Conservation (phyloP, 139 green algal species). For the Bryopsis sp. region DNA sequence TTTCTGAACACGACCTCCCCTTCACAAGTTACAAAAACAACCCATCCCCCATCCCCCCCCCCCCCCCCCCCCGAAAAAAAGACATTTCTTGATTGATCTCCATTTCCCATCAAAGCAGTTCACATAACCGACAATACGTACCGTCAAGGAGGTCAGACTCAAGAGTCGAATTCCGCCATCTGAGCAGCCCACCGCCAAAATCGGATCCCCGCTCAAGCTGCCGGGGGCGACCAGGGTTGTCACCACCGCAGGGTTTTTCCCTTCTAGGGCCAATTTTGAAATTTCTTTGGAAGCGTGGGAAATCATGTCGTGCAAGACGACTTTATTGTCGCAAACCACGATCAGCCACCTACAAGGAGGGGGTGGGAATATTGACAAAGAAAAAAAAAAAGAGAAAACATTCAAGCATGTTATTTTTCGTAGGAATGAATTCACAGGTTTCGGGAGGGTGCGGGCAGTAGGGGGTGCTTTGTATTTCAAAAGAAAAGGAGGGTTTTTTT, state of each 20-base stretch:
- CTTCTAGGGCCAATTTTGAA: conserved; percentile 33
- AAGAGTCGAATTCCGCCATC: conserved; percentile 38
- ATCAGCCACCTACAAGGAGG: conserved; percentile 37
- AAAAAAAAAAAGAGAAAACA: conserved; percentile 30
- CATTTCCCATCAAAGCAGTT: conserved; percentile 7
- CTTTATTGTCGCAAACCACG: conserved; percentile 50
- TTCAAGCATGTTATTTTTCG: no score
- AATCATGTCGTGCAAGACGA: conserved; percentile 42
- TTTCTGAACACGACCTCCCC: no score
- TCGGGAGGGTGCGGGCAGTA: no score
- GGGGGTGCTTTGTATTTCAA: no score
- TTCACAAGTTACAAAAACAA: no score
- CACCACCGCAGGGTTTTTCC: conserved; percentile 34
- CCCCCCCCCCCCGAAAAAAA: no score
- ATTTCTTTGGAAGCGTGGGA: conserved; percentile 28
- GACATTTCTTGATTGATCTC: no score
- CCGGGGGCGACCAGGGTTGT: neutral
- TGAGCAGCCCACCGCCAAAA: conserved; percentile 43
- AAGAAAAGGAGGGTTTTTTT: no score
- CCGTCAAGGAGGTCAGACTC: conserved; percentile 25
- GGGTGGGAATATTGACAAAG: neutral
- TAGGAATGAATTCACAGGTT: no score
- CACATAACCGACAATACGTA: neutral
- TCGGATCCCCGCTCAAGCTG: conserved; percentile 26
- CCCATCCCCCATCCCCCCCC: no score